Percentiles rank a stretch among this genome's conserved stretches.
These are phyloP conservation scores for Teratosphaeria viscida DNA, from an alignment of 2,329 filamentous ascomycete species.

Conservation along the genomic window DNA sequence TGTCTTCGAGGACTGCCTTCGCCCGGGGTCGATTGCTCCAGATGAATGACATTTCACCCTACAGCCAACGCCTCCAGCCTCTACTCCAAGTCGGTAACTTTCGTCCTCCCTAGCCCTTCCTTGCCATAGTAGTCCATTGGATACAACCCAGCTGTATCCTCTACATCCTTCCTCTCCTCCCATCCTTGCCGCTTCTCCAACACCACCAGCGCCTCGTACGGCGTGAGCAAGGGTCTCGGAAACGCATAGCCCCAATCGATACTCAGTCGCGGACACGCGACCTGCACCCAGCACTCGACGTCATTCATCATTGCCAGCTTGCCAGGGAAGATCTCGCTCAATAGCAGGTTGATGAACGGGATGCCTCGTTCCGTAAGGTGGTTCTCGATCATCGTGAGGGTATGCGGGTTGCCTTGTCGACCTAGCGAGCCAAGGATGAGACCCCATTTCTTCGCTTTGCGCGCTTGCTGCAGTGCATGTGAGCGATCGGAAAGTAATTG, in stretches of 20 bases:
- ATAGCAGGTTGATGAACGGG: conserved; percentile 71
- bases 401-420: conserved; percentile 90
- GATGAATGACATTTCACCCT: neutral
- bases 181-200: conserved; percentile 63
- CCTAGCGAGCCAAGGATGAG: conserved; percentile 88
- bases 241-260: conserved; percentile 99
- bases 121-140: conserved; percentile 98
- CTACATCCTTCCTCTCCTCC: conserved; percentile 38
- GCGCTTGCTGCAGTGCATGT: conserved; percentile 65
- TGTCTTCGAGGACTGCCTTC: too few species aligned
- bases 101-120: conserved; percentile 78
- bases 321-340: conserved; percentile 93
- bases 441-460: conserved; percentile 77
- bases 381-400: conserved; percentile 74
- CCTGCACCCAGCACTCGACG: conserved; percentile 96
- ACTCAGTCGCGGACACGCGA: conserved; percentile 89
- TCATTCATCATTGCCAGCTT: conserved; percentile 79
- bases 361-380: conserved; percentile 61
- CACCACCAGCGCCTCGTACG: conserved; percentile 90
- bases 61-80: neutral
- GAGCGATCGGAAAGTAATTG: conserved; percentile 78
- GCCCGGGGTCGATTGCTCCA: too few species aligned
- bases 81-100: conserved; percentile 18
- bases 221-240: conserved; percentile 73
- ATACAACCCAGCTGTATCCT: conserved; percentile 41